Evolutionary conservation across 2,329 filamentous ascomycete species (phyloP).

Genomic region (Bipolaris victoriae): DNA sequence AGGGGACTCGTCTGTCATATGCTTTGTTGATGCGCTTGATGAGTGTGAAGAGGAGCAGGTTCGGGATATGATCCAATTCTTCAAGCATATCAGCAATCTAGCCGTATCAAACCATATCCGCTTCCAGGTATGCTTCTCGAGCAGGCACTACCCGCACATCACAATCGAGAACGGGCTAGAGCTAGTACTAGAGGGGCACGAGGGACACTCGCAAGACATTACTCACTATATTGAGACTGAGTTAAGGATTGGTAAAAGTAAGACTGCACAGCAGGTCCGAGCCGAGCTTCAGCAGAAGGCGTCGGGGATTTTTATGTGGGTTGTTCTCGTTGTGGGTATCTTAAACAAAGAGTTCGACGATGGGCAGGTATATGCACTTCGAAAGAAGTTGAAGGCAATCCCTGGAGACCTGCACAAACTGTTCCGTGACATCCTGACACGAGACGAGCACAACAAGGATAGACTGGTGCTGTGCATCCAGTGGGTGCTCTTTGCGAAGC

Average conservation of each 20-base stretch:
- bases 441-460: slow-evolving; percentile 47
- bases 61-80: slow-evolving; percentile 53
- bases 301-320: slow-evolving; percentile 55
- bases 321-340: slow-evolving; percentile 42
- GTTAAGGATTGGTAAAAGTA: slow-evolving; percentile 29
- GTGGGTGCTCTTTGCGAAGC: slow-evolving; percentile 26
- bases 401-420: not conserved
- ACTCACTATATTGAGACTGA: slow-evolving; percentile 26
- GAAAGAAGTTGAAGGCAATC: not conserved
- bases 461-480: slow-evolving; percentile 23
- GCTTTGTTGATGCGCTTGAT: slow-evolving; percentile 55
- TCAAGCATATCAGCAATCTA: slow-evolving; percentile 48
- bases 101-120: slow-evolving; percentile 13
- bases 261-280: slow-evolving; percentile 30
- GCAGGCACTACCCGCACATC: slow-evolving; percentile 56
- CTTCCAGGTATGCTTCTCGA: slow-evolving; percentile 34
- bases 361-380: slow-evolving; percentile 33
- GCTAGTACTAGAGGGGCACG: slow-evolving; percentile 46
- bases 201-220: slow-evolving; percentile 49
- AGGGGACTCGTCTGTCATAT: slow-evolving; percentile 20
- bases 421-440: slow-evolving; percentile 25
- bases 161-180: slow-evolving; percentile 34
- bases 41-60: slow-evolving; percentile 56
- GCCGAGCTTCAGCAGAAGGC: slow-evolving; percentile 46
- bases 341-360: slow-evolving; percentile 52